Base-by-base conservation (phyloP, 2,329 filamentous ascomycete genomes). In the Cadophora malorum region DNA sequence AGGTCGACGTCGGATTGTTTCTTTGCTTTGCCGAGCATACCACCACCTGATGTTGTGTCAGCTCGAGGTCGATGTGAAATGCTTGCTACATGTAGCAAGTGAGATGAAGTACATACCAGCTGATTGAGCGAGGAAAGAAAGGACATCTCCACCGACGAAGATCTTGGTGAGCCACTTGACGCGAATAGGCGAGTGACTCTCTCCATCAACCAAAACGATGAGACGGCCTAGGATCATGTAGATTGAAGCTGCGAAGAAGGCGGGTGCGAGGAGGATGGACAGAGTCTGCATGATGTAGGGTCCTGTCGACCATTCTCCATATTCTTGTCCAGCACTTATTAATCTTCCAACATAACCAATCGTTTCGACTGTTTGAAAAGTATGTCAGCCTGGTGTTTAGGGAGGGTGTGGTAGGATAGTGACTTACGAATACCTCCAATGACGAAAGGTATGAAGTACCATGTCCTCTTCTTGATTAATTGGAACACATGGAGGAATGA, bases 381-480 rank as follows among this genome's bases (percentile, higher is more conserved):
- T 21, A 58, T 8, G 31, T 67, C 38, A 63, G 60, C 35, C 31
- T 33, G 33, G 23, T 52, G 50, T 19, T 45, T 59, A 19, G 33
- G 35, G 25, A 23, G 25, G 12, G 10, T 52, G 6, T 49, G 14
- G 76, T n/a, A 45, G 4, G 47, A 1, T 45, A 61, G 19, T 41
- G 9, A 56, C 78, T 74, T 78, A 85, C 83, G 84, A n/a, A 81
- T 65, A 23, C 82, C 82, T n/a, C 84, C 84, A n/a, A 86, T 74
- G 6, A 83, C 70, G 56, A 87, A 83, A 0, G 85, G 82, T 1
- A 83, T 81, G 71, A 85, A 82, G 74, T 83, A 86, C 82, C 82
- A 86, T 0, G 81, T 81, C 41, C 79, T 76, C 1, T 78, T 78
- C 21, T 73, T 74, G 41, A 81, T 28, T 35, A 84, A 70, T 53